Base-by-base conservation (phyloP, 2,329 filamentous ascomycete genomes). In the Basipetospora chlamydospora region DNA sequence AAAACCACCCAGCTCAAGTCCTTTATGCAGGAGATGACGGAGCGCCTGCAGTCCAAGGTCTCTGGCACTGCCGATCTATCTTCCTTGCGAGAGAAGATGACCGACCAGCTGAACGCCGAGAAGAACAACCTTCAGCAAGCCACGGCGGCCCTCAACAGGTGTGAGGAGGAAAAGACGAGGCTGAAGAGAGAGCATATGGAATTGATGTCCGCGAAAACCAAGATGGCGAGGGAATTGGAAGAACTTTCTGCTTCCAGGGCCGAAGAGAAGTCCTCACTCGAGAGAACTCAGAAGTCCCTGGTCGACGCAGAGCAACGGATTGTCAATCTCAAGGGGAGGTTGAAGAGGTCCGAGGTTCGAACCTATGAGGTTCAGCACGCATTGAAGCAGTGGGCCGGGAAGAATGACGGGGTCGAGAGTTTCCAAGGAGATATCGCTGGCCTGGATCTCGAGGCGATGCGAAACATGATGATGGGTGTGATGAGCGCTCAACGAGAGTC, bases 11-110 rank as follows among this genome's bases (percentile, higher is more conserved):
- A 43, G n/a, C 13, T 55, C 2, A 43, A 44, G 12, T 20, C 22
- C 5, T 32, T 45, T 18, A 37, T 47, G 10, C 28, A 38, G 1
- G 43, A 44, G 5, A 42, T 56, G 38, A 43, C 37, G 16, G 26
- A 26, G 5, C 35, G 39, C 7, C 39, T 57, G 12, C 42, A 49
- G n/a, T 26, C 20, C n/a, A 30, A 37, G 6, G 23, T 12, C 18
- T 10, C 18, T 16, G 28, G 20, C 10, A 10, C 26, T n/a, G 13
- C 11, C 13, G 28, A 37, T 20, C 6, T 37, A 6, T 31, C 35
- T 5, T 13, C 4, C 20, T 9, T 37, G 21, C 16, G 28, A 10
- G 20, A 20, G 23, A 30, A 25, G 15, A 28, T 31, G 20, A 21
- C 18, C 15, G 15, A n/a, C 22, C 22, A 31, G 11, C 15, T 37